Evolutionary conservation across 2,329 filamentous ascomycete species (phyloP), one percentile per base, ranked within the genome.

Genomic region (Aspergillus clavatus): DNA sequence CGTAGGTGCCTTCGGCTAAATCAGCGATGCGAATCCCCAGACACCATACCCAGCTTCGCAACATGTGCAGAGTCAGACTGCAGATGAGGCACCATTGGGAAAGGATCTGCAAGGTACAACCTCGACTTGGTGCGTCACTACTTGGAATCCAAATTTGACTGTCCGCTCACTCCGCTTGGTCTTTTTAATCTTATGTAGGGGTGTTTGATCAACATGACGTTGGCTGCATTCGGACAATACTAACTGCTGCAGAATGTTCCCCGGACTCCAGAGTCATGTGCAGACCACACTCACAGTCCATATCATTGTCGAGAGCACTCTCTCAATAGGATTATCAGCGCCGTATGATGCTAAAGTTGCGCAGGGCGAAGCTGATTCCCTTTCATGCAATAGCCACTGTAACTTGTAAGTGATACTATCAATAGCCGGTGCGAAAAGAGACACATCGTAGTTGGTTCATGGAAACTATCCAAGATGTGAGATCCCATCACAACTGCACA

Each of bases 1-100:
- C n/a, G n/a, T n/a, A n/a, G n/a, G n/a, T 38, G 39, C 31, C 42
- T 28, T 24, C 33, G 39, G 44, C 44, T 46, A 46, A 46, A 46
- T 46, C 44, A n/a, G n/a, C 29, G 29, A 10, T 33, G 14, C 7
- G 14, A n/a, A n/a, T 14, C 12, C 10, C 12, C 7, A n/a, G 4
- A 33, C n/a, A n/a, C 14, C n/a, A n/a, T 33, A 16, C 1, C 4
- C 8, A n/a, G 26, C 14, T 19, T 16, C 16, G 29, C 22, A 24
- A 24, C 38, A 41, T 21, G 26, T 14, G 35, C 19, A 21, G 21
- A 6, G n/a, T n/a, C n/a, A n/a, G n/a, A n/a, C 18, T 16, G 24
- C 44, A 42, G 33, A 10, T 5, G 12, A 3, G 31, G 23, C 29
- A 6, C 7, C 28, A 35, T 33, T n/a, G n/a, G 35, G 33, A 42